Conservation (phyloP, 2,329 filamentous ascomycete genomes). For the Venturia oleaginea region DNA sequence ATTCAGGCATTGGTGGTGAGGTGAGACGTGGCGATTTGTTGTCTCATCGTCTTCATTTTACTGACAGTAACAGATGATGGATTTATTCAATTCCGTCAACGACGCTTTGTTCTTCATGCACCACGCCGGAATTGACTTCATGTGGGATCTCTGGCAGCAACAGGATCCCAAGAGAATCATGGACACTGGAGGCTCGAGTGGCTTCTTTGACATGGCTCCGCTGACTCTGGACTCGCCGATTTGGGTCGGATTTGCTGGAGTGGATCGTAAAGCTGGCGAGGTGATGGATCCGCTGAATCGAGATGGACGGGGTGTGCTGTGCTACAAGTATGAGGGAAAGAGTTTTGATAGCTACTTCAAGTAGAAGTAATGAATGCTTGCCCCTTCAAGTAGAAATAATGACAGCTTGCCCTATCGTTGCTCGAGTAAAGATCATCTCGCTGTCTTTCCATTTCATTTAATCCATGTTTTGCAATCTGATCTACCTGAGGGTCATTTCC, state of each 20-base stretch:
- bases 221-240: neutral
- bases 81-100: slow-evolving; percentile 11
- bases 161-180: slow-evolving; percentile 2
- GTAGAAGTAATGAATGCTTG: too few relatives aligned
- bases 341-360: neutral
- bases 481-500: too few relatives aligned
- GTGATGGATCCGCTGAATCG: slow-evolving; percentile 13
- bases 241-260: slow-evolving; percentile 5
- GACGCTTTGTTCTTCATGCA: slow-evolving; percentile 15
- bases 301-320: slow-evolving; percentile 11
- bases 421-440: too few relatives aligned
- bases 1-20: slow-evolving; percentile 11
- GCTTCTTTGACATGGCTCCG: neutral
- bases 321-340: slow-evolving; percentile 13
- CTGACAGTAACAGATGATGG: slow-evolving; percentile 7
- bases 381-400: too few relatives aligned
- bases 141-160: slow-evolving; percentile 14
- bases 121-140: slow-evolving; percentile 12
- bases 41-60: too few relatives aligned
- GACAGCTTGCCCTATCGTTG: too few relatives aligned
- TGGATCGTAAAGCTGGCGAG: neutral
- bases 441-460: too few relatives aligned
- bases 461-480: too few relatives aligned
- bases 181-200: neutral
- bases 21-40: neutral